Evolutionary conservation across 2,329 filamentous ascomycete genomes (phyloP).

Genomic region (Tolypocladium amazonense): DNA sequence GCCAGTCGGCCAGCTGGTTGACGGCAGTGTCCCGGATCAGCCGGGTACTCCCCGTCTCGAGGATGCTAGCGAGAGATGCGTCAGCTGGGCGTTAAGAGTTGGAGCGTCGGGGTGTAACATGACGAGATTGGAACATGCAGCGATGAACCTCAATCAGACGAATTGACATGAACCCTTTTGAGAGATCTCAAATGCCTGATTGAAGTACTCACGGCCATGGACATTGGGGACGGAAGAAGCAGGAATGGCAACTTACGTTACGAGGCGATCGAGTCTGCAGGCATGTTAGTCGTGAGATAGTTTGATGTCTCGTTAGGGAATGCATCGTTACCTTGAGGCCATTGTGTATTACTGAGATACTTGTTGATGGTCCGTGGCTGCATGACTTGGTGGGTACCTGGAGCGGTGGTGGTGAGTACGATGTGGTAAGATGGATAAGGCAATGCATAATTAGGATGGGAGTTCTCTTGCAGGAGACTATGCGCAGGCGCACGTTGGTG

Average conservation of each 20-base stretch:
- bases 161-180: neutral
- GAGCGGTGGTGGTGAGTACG: neutral
- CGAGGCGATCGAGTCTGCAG: slow-evolving; percentile 67
- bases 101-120: neutral
- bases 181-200: neutral
- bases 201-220: neutral
- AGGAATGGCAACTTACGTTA: slow-evolving; percentile 58
- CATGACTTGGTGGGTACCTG: slow-evolving; percentile 13
- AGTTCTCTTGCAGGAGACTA: too few relatives aligned
- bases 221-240: neutral
- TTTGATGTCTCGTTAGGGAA: neutral
- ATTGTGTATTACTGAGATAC: slow-evolving; percentile 31
- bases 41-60: slow-evolving; percentile 94
- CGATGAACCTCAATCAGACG: neutral
- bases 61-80: slow-evolving; percentile 46
- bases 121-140: neutral
- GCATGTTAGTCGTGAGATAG: slow-evolving; percentile 5
- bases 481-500: neutral
- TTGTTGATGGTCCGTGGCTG: slow-evolving; percentile 8
- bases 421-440: neutral
- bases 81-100: neutral
- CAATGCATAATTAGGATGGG: too few relatives aligned
- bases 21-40: slow-evolving; percentile 95
- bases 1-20: slow-evolving; percentile 92
- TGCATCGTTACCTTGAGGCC: slow-evolving; percentile 40